Conservation (phyloP, 768 basidiomycete species). For the Kwoniella bestiolae region DNA sequence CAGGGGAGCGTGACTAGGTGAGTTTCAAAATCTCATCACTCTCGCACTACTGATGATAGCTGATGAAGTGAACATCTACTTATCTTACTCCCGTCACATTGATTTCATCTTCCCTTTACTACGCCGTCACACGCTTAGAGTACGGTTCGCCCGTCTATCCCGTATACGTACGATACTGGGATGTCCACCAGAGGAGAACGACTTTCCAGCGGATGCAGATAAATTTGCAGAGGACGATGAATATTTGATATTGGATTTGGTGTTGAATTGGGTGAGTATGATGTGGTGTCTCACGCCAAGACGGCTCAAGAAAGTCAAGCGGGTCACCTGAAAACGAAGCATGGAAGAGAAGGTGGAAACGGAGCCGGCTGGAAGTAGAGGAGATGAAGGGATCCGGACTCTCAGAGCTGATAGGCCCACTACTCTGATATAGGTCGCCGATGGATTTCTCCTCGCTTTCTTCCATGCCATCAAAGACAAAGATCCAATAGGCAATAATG, state of each 20-base stretch:
- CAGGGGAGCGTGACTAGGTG: slow-evolving; percentile 58
- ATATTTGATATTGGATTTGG: slow-evolving; percentile 55
- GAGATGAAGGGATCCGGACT: too few species aligned
- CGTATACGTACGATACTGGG: slow-evolving; percentile 54
- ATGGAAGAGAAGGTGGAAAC: background rate
- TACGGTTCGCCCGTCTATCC: slow-evolving; percentile 55
- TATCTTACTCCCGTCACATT: background rate
- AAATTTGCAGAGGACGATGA: slow-evolving; percentile 54
- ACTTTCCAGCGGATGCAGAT: slow-evolving; percentile 43
- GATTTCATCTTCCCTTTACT: background rate
- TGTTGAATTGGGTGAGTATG: slow-evolving; percentile 54
- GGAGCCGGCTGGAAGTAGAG: background rate
- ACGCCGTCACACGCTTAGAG: slow-evolving; percentile 28
- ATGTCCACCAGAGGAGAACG: slow-evolving; percentile 48
- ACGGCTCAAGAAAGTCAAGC: too few species aligned
- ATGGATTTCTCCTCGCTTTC: slow-evolving; percentile 56
- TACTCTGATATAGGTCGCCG: slow-evolving; percentile 41
- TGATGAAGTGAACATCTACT: too few species aligned
- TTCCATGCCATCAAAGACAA: slow-evolving; percentile 57
- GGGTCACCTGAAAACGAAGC: too few species aligned
- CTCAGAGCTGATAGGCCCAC: background rate
- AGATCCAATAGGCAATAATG: slow-evolving; percentile 52
- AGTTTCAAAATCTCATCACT: too few species aligned
- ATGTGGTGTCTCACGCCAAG: too few species aligned
- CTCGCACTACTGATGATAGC: too few species aligned